These are phyloP conservation scores for Rubia tinctorum DNA, from an alignment of 305 asterid species.

Conservation along the genomic window DNA sequence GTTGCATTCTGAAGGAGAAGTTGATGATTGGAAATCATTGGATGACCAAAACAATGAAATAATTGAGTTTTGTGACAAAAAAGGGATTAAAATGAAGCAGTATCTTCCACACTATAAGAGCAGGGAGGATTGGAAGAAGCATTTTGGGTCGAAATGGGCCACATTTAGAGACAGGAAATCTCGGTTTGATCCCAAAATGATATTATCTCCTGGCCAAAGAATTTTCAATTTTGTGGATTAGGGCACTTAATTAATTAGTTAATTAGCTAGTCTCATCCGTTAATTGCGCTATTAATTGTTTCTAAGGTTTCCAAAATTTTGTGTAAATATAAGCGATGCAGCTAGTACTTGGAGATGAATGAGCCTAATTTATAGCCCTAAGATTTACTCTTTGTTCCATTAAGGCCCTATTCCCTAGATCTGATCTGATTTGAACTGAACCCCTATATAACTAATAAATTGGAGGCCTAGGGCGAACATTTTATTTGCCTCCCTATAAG, in stretches of 20 bases:
- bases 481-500: too few species aligned
- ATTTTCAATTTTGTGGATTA: constrained; percentile 35
- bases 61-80: constrained; percentile 38
- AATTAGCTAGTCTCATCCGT: neutral
- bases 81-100: constrained; percentile 46
- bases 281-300: neutral
- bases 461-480: too few species aligned
- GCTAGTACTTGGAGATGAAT: neutral
- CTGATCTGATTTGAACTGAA: too few species aligned
- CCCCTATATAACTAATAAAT: too few species aligned
- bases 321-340: neutral
- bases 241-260: neutral
- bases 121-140: constrained; percentile 55
- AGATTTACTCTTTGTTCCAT: too few species aligned
- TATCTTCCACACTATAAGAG: constrained; percentile 63
- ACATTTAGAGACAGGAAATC: constrained; percentile 46
- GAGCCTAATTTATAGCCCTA: neutral
- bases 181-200: constrained; percentile 61
- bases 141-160: constrained; percentile 67
- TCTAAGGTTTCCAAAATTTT: neutral
- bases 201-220: constrained; percentile 61
- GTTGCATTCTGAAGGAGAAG: constrained; percentile 36
- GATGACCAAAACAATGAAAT: constrained; percentile 45
- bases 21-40: constrained; percentile 24
- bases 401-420: too few species aligned